Percentiles rank a stretch among this genome's conserved stretches.
These are phyloP conservation scores for Ulmus americana DNA, from an alignment of 331 rosid species.

Conservation along the genomic window DNA sequence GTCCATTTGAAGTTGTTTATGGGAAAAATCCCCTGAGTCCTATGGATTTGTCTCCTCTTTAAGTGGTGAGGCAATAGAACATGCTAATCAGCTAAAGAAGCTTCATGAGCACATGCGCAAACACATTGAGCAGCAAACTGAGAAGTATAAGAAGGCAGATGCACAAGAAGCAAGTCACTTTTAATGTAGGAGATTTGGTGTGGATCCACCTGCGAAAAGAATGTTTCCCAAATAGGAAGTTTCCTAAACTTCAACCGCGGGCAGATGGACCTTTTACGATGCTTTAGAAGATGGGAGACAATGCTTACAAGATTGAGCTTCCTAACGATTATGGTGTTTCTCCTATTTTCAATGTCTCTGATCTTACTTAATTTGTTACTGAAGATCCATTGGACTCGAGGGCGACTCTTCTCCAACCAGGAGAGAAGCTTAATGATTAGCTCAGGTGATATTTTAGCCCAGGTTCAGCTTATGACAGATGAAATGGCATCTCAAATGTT, in stretches of 20 bases:
- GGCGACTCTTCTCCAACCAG: too few species aligned
- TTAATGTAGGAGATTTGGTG: slow-evolving; percentile 13
- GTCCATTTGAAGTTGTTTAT: not conserved
- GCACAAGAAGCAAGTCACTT: not conserved
- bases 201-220: slow-evolving; percentile 15
- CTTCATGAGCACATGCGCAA: not conserved
- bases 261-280: not conserved
- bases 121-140: not conserved
- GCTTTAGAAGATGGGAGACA: too few species aligned
- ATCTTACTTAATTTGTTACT: too few species aligned
- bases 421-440: too few species aligned
- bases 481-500: too few species aligned
- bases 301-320: too few species aligned
- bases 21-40: not conserved
- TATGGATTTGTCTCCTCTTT: not conserved
- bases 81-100: not conserved
- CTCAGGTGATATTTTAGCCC: too few species aligned
- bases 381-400: too few species aligned
- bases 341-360: too few species aligned
- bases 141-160: not conserved
- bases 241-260: not conserved
- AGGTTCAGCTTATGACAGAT: too few species aligned
- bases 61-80: too few species aligned
- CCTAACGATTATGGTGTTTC: too few species aligned
- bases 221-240: not conserved